phyloP scores from a whole-genome alignment of 352 stramenopile genomes.

The Pythium phragmitis region DNA sequence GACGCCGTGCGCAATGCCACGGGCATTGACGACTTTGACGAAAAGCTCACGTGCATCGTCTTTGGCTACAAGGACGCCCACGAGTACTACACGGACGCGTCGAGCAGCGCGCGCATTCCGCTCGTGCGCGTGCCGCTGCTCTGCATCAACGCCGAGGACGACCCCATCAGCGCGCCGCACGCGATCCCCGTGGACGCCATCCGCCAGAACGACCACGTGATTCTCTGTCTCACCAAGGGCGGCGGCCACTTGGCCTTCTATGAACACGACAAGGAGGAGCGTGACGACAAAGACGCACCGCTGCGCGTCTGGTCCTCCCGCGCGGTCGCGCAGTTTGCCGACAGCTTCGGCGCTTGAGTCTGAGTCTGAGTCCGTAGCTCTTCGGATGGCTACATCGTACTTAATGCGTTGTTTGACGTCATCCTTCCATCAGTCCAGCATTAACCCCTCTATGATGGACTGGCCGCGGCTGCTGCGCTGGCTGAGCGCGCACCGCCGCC shows the following conservation, averaged over 20 bases:
- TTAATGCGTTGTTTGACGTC: slow-evolving; percentile 21
- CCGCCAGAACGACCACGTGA: slow-evolving; percentile 52
- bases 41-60: slow-evolving; percentile 55
- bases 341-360: slow-evolving; percentile 34
- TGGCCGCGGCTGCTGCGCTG: slow-evolving; percentile 16
- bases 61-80: slow-evolving; percentile 59
- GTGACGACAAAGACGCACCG: neutral
- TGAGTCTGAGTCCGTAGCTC: neutral
- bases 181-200: slow-evolving; percentile 41
- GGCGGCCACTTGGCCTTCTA: slow-evolving; percentile 77
- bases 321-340: slow-evolving; percentile 54
- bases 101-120: slow-evolving; percentile 34
- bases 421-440: neutral
- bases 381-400: slow-evolving; percentile 18
- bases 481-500: slow-evolving; percentile 13
- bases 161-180: slow-evolving; percentile 49
- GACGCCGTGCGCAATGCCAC: slow-evolving; percentile 44
- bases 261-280: slow-evolving; percentile 25
- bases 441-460: slow-evolving; percentile 10
- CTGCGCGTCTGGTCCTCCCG: slow-evolving; percentile 47
- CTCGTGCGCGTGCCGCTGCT: slow-evolving; percentile 54
- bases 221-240: slow-evolving; percentile 60
- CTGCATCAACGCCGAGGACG: slow-evolving; percentile 61
- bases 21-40: slow-evolving; percentile 62
- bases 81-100: slow-evolving; percentile 61